These are phyloP conservation scores for Chondrostereum purpureum DNA, from an alignment of 1,284 basidiomycete species.

Conservation along the genomic window DNA sequence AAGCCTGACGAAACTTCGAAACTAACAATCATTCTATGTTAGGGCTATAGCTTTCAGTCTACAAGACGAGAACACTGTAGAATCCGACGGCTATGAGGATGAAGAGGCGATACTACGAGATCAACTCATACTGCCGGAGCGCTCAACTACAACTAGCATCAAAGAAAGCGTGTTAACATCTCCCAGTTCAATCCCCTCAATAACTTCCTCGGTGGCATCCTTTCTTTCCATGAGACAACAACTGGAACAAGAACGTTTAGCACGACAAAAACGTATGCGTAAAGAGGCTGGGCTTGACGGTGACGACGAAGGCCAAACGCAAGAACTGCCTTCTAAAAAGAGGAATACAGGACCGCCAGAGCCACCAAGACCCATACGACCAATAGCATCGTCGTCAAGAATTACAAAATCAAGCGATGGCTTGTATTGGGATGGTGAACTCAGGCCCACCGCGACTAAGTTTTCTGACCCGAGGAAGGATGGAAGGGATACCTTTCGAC, in stretches of 20 bases:
- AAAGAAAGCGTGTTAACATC: no score
- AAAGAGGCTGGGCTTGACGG: constrained; percentile 20
- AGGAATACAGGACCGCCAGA: constrained; percentile 27
- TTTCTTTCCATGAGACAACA: constrained; percentile 60
- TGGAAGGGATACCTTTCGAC: constrained; percentile 50
- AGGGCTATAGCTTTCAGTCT: constrained; percentile 47
- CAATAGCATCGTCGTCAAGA: no score
- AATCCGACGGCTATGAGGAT: constrained; percentile 17
- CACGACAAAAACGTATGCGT: constrained; percentile 51
- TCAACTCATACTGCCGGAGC: constrained; percentile 19
- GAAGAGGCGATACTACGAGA: constrained; percentile 28
- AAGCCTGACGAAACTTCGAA: no score
- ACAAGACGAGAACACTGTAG: constrained; percentile 27
- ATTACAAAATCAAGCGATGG: no score
- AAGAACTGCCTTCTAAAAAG: constrained; percentile 49
- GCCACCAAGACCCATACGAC: constrained; percentile 16
- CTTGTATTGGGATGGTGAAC: constrained; percentile 64
- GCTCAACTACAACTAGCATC: constrained; percentile 10
- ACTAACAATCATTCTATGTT: no score
- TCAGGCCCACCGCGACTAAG: constrained; percentile 65
- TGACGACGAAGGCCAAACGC: constrained; percentile 24
- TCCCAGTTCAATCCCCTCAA: no score
- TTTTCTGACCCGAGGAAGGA: constrained; percentile 54
- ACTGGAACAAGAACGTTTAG: constrained; percentile 61
- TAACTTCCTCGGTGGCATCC: constrained; percentile 15